Conservation (phyloP, 2,329 filamentous ascomycete species). For the Diaporthe batatas region DNA sequence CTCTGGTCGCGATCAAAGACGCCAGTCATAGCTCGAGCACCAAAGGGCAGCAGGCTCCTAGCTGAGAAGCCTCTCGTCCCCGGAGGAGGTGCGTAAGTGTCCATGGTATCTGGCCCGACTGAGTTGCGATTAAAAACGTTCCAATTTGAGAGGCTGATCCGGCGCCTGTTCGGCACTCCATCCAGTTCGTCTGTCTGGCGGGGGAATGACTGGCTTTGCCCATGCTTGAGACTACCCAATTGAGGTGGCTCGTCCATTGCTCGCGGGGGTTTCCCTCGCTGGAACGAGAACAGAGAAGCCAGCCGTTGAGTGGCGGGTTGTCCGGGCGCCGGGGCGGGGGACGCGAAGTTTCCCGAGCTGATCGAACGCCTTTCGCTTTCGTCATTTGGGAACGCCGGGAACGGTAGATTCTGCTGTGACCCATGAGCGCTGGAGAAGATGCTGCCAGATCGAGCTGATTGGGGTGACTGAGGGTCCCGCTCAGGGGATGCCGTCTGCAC, state of each 20-base stretch:
- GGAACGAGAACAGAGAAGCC: slow-evolving; percentile 67
- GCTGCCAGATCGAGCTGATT: slow-evolving; percentile 70
- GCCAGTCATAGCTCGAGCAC: slow-evolving; percentile 63
- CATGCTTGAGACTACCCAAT: slow-evolving; percentile 76
- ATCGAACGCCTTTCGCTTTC: slow-evolving; percentile 60
- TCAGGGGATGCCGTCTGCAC: slow-evolving; percentile 51
- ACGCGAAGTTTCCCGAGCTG: slow-evolving; percentile 54
- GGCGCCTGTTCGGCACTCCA: slow-evolving; percentile 64
- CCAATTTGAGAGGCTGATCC: slow-evolving; percentile 72
- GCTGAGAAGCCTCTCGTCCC: slow-evolving; percentile 56
- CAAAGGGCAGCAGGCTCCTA: slow-evolving; percentile 61
- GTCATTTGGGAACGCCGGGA: slow-evolving; percentile 62
- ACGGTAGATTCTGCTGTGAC: slow-evolving; percentile 70
- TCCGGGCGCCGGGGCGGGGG: slow-evolving; percentile 54
- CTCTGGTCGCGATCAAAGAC: slow-evolving; percentile 67
- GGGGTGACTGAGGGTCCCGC: slow-evolving; percentile 70
- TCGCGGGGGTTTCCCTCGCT: slow-evolving; percentile 74
- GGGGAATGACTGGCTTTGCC: slow-evolving; percentile 84
- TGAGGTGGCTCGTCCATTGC: slow-evolving; percentile 71
- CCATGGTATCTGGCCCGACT: slow-evolving; percentile 59
- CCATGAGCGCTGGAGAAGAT: slow-evolving; percentile 73
- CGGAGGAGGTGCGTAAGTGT: slow-evolving; percentile 49
- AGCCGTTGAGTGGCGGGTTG: slow-evolving; percentile 59
- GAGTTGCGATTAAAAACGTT: slow-evolving; percentile 69
- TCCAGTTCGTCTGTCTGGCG: slow-evolving; percentile 70